These are phyloP conservation scores for Basipetospora chlamydospora DNA, from an alignment of 2,329 filamentous ascomycete genomes.

Conservation along the genomic window DNA sequence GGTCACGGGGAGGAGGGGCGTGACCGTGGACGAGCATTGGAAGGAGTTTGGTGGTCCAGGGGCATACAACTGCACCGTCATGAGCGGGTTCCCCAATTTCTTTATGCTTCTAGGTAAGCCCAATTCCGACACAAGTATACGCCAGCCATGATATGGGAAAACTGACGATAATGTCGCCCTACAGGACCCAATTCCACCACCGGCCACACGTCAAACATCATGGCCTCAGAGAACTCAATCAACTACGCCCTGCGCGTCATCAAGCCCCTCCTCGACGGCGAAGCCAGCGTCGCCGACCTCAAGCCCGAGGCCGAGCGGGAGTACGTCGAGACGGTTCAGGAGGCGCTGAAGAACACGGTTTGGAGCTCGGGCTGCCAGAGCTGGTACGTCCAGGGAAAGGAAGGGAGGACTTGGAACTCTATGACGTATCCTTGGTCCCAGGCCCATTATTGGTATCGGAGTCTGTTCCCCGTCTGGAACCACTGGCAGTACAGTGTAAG, in stretches of 20 bases:
- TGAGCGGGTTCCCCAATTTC: slow-evolving; percentile 51
- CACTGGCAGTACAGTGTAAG: slow-evolving; percentile 20
- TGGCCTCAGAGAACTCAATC: slow-evolving; percentile 46
- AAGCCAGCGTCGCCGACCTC: slow-evolving; percentile 17
- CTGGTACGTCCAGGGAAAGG: slow-evolving; percentile 20
- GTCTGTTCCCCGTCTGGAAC: slow-evolving; percentile 19
- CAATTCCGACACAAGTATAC: too few species aligned
- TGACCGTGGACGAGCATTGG: slow-evolving; percentile 41
- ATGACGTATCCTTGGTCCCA: slow-evolving; percentile 22
- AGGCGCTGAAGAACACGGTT: slow-evolving; percentile 18
- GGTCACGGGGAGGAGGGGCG: slow-evolving; percentile 33
- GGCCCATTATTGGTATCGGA: slow-evolving; percentile 19
- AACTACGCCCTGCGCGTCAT: slow-evolving; percentile 46
- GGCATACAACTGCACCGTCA: slow-evolving; percentile 43
- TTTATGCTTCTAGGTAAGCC: slow-evolving; percentile 39
- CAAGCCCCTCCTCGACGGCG: slow-evolving; percentile 25
- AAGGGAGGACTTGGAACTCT: slow-evolving; percentile 17
- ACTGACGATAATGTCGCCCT: background rate
- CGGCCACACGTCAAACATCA: slow-evolving; percentile 44
- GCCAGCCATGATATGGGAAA: too few species aligned
- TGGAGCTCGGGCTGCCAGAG: slow-evolving; percentile 19
- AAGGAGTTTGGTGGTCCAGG: slow-evolving; percentile 41
- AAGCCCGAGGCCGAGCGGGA: slow-evolving; percentile 18
- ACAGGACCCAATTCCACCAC: slow-evolving; percentile 45
- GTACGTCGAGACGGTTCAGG: slow-evolving; percentile 19